These are phyloP conservation scores for Ophiostoma montium DNA, from an alignment of 2,329 filamentous ascomycete genomes.

Conservation along the genomic window DNA sequence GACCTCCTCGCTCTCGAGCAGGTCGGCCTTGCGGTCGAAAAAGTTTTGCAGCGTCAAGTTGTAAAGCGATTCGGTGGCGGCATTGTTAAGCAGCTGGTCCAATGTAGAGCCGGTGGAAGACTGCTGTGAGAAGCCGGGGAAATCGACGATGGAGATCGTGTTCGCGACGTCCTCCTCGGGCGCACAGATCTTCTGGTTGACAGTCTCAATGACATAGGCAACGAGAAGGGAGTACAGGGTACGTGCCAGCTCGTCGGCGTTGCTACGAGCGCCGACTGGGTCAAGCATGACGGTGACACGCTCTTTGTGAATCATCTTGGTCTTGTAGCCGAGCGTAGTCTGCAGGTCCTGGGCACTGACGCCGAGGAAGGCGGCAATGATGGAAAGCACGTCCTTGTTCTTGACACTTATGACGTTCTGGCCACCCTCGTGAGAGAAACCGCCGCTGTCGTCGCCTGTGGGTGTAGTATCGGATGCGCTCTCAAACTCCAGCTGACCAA, in stretches of 20 bases:
- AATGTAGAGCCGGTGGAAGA: conserved; percentile 70
- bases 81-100: conserved; percentile 90
- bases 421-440: conserved; percentile 88
- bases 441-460: conserved; percentile 79
- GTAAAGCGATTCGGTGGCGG: conserved; percentile 82
- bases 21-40: conserved; percentile 85
- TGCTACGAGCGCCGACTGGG: conserved; percentile 73
- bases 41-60: conserved; percentile 91
- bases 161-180: conserved; percentile 80
- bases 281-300: conserved; percentile 98
- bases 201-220: conserved; percentile 81
- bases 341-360: conserved; percentile 71
- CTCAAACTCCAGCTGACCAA: conserved; percentile 90
- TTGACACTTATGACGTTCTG: conserved; percentile 75
- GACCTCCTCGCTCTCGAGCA: conserved; percentile 89
- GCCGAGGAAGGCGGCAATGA: conserved; percentile 88
- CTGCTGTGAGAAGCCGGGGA: conserved; percentile 84
- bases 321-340: conserved; percentile 83
- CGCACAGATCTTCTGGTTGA: conserved; percentile 82
- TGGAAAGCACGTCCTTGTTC: conserved; percentile 79
- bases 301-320: conserved; percentile 89
- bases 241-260: conserved; percentile 85
- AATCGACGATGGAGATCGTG: conserved; percentile 89
- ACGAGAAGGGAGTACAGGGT: conserved; percentile 90
- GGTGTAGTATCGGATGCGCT: conserved; percentile 66